Evolutionary conservation across 176 grass and related monocot species (phyloP).

Genomic region (Musa beccarii): DNA sequence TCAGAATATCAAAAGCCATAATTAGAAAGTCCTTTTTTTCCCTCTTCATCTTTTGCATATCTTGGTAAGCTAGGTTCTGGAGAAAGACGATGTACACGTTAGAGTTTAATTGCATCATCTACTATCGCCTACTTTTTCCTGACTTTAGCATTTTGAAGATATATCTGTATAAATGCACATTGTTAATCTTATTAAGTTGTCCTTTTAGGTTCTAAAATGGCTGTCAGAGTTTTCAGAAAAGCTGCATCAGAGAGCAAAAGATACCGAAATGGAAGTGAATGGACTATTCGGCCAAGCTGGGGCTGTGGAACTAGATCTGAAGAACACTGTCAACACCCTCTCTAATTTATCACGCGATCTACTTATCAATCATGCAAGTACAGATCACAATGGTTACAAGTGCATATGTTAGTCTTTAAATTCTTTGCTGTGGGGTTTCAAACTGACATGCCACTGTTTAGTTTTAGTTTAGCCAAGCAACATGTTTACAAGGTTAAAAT

Average conservation of each 20-base stretch:
- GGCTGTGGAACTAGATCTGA: slow-evolving; percentile 56
- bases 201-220: slow-evolving; percentile 49
- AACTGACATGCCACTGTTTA: neutral
- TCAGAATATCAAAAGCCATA: neutral
- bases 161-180: neutral
- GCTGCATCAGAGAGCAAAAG: slow-evolving; percentile 44
- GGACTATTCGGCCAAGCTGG: slow-evolving; percentile 33
- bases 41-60: neutral
- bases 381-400: slow-evolving; percentile 27
- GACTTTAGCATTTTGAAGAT: neutral
- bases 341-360: slow-evolving; percentile 32
- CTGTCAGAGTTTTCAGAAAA: slow-evolving; percentile 49
- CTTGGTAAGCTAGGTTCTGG: neutral
- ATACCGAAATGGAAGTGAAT: slow-evolving; percentile 36
- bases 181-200: slow-evolving; percentile 8
- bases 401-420: slow-evolving; percentile 2
- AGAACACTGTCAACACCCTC: slow-evolving; percentile 38
- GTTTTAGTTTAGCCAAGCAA: neutral
- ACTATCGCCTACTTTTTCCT: neutral
- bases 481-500: neutral
- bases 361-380: slow-evolving; percentile 78
- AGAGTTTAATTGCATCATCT: neutral
- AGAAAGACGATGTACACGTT: neutral
- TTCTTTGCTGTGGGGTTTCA: slow-evolving; percentile 7
- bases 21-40: neutral